Base-by-base conservation (phyloP, 306 rosid species). In the Neltuma alba region DNA sequence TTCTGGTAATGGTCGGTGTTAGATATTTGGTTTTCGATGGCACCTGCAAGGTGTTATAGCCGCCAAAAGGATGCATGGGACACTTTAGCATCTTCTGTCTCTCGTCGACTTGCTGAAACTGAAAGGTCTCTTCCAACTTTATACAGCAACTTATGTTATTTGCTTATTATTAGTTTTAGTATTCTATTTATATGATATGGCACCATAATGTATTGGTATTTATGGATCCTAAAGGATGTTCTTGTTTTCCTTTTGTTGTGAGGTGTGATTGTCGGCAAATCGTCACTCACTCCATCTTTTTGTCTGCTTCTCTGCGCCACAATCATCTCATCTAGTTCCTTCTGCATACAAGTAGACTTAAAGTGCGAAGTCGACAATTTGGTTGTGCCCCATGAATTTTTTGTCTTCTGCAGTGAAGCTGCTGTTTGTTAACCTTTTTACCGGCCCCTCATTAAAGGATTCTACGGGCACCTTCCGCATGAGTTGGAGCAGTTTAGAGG, bases 211-310 rank as follows among this genome's bases (percentile, higher is more conserved):
- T 79, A 47, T 83, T 85, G 82, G 80, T 81, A 74, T 80, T 78
- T 54, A 85, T 72, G 58, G 50, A 74, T 84, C 85, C 90, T 84
- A 77, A 89, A 84, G 68, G 37, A 67, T 83, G 74, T 87, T 86
- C 88, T 88, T 88, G 37, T 92, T 89, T 88, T 88, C 37, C 74
- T 42, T 41, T 87, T 91, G 86, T 84, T 88, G 84, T 89, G 98
- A 94, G 92, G 97, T 88, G 82, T 86, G 88, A 83, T 85, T 84
- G 81, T 86, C 83, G 80, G 94, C 93, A 75, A 87, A 87, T 88
- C 90, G 58, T 82, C 42, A 78, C 86, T 86, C 83, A 86, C 62
- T 80, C 81, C 90, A 61, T 82, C 89, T 85, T 84, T 81, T 78
- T 84, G 87, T 84, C 89, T 90, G 91, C 90, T 79, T 85, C 84